Conservation (phyloP, 495 filamentous ascomycete species). For the Aspergillus sclerotiicarbonarius region DNA sequence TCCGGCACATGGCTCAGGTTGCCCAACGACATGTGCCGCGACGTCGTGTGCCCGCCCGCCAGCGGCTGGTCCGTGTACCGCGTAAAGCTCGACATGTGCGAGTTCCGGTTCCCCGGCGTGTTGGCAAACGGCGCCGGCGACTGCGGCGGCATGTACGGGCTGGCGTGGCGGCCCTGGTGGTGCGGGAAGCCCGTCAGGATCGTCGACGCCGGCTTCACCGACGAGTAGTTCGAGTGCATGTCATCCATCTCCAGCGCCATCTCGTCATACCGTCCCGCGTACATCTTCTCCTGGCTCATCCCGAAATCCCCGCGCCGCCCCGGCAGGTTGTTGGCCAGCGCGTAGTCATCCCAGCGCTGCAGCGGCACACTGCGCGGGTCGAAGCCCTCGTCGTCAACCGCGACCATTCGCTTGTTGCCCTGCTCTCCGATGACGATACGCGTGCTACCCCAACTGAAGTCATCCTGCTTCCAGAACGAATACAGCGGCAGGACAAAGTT, state of each 20-base stretch:
- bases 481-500: conserved; percentile 90
- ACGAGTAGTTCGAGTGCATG: conserved; percentile 94
- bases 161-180: conserved; percentile 52
- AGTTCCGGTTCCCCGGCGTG: conserved; percentile 51
- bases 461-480: conserved; percentile 99
- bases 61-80: conserved; percentile 52
- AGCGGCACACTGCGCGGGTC: conserved; percentile 90
- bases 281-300: conserved; percentile 61
- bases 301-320: conserved; percentile 72
- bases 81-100: conserved; percentile 54
- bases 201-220: conserved; percentile 86
- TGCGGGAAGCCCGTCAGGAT: conserved; percentile 84
- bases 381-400: conserved; percentile 82
- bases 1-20: conserved; percentile 57
- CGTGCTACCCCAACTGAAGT: conserved; percentile 98
- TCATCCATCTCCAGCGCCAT: conserved; percentile 89
- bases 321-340: conserved; percentile 82
- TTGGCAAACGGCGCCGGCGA: conserved; percentile 68
- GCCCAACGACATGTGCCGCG: conserved; percentile 61
- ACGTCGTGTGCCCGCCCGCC: conserved; percentile 28
- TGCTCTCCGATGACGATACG: conserved; percentile 95
- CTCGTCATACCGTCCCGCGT: conserved; percentile 54
- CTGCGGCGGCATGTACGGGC: conserved; percentile 74
- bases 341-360: conserved; percentile 97
- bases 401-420: conserved; percentile 83